Evolutionary conservation across 2,329 filamentous ascomycete genomes (phyloP), one percentile per base, ranked within the genome.

Genomic region (Cordyceps pruinosa): DNA sequence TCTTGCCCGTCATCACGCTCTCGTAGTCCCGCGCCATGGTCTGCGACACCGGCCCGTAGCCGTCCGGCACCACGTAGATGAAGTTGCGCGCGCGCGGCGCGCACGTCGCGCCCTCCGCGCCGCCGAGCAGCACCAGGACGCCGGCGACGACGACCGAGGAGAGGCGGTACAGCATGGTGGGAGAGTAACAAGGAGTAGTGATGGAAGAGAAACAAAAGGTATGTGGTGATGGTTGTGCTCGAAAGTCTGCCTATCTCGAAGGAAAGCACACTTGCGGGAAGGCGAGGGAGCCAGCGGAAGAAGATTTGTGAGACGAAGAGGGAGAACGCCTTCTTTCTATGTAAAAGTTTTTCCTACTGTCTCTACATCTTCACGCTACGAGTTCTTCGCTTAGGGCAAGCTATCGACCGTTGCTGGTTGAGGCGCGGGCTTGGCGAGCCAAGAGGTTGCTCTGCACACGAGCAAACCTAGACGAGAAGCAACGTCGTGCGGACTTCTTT

Each of bases 61-160:
- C 66, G 60, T 69, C 65, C 5, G 67, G 66, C 8, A 69, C 66
- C 34, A 70, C 63, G 57, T 70, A 69, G 59, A 70, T 68, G 60
- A 69, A 69, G 62, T 28, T 45, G 26, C 28, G 19, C 5, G 54
- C 37, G 19, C 35, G 46, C 19, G 30, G 46, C 34, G 45, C 46
- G 46, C 46, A 50, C 12, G 46, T n/a, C 19, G 46, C 46, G 37
- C 39, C 46, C 10, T 26, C 35, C 13, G 50, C n/a, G 9, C 35
- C 25, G 34, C 54, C 45, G 37, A 56, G 28, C 26, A 45, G n/a
- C 44, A 50, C 28, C 35, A 50, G 15, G 26, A 30, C 21, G 13
- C 46, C 46, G 25, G 28, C 37, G 10, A 50, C 45, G 35, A 50
- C 21, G 35, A 28, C 45, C n/a, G 54, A 32, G 13, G 54, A 49